Conservation (phyloP, 23 red algal genomes). For the Pyropia haitanensis region DNA sequence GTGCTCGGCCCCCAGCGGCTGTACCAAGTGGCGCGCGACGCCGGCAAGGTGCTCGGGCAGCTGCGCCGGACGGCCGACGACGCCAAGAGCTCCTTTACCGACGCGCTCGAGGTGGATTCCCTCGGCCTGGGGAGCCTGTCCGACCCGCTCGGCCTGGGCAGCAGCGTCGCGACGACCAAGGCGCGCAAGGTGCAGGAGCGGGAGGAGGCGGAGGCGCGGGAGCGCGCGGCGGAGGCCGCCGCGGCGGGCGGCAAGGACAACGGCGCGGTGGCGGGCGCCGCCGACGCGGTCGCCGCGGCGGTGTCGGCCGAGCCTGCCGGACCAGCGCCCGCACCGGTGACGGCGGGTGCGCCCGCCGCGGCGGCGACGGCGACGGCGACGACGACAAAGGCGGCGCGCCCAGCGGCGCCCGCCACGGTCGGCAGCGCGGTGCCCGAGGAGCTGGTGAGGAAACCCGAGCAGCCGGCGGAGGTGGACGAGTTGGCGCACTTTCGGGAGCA, state of each 20-base stretch:
- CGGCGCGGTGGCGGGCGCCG: no score
- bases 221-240: not conserved
- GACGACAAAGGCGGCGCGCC: not conserved
- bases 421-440: not conserved
- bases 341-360: not conserved
- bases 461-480: not conserved
- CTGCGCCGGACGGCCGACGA: slow-evolving; percentile 50
- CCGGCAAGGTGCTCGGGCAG: slow-evolving; percentile 62
- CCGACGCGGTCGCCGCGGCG: not conserved
- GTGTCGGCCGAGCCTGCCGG: not conserved
- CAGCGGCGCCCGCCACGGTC: not conserved
- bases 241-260: not conserved
- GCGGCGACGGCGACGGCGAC: not conserved
- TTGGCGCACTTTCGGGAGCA: not conserved
- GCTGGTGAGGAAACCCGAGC: not conserved
- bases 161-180: not conserved
- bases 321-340: not conserved
- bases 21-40: slow-evolving; percentile 44
- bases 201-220: not conserved
- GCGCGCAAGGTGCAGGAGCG: slow-evolving; percentile 1
- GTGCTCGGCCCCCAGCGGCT: slow-evolving; percentile 71
- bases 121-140: slow-evolving; percentile 1
- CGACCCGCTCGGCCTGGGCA: not conserved
- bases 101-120: slow-evolving; percentile 53
- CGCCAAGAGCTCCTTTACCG: slow-evolving; percentile 41